A percentile compares a stretch with the other conserved stretches of the same genome.
Conservation (phyloP, 2,329 filamentous ascomycete species). For the Hymenoscyphus scutula region DNA sequence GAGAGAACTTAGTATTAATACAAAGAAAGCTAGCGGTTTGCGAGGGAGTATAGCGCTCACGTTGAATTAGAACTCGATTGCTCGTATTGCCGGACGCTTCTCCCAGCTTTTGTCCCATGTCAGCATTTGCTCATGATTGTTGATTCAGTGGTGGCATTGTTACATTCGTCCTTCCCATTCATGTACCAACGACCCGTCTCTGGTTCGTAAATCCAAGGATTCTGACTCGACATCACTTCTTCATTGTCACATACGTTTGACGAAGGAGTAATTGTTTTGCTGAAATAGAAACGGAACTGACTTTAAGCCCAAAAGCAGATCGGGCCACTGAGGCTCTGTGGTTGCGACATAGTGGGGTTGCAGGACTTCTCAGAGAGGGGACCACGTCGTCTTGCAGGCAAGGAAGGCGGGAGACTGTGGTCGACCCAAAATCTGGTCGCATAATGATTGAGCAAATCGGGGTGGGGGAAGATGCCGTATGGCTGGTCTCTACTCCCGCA, state of each 20-base stretch:
- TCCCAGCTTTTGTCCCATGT: conserved; percentile 3
- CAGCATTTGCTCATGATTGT: conserved; percentile 4
- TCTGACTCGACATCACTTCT: conserved; percentile 10
- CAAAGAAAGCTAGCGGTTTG: neutral
- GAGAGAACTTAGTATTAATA: neutral
- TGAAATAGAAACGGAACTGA: conserved; percentile 1
- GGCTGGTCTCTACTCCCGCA: conserved; percentile 8
- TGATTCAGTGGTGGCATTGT: neutral
- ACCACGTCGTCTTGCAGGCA: conserved; percentile 13
- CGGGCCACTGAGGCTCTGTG: conserved; percentile 17
- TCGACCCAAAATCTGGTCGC: neutral
- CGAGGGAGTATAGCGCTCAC: neutral
- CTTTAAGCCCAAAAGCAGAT: conserved; percentile 7
- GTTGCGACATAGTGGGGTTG: conserved; percentile 16
- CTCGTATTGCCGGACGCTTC: conserved; percentile 6
- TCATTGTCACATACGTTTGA: conserved; percentile 8
- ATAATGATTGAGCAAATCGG: conserved; percentile 4
- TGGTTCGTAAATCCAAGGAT: conserved; percentile 11
- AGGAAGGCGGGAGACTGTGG: conserved; percentile 12
- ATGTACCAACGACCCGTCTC: conserved; percentile 18
- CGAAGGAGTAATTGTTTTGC: neutral
- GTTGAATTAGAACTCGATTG: neutral
- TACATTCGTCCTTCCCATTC: conserved; percentile 16
- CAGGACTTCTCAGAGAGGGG: neutral
- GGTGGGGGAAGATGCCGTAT: conserved; percentile 13